A percentile compares a stretch with the other conserved stretches of the same genome.
Conservation (phyloP, 2,329 filamentous ascomycete genomes). For the Beauveria pseudobassiana region DNA sequence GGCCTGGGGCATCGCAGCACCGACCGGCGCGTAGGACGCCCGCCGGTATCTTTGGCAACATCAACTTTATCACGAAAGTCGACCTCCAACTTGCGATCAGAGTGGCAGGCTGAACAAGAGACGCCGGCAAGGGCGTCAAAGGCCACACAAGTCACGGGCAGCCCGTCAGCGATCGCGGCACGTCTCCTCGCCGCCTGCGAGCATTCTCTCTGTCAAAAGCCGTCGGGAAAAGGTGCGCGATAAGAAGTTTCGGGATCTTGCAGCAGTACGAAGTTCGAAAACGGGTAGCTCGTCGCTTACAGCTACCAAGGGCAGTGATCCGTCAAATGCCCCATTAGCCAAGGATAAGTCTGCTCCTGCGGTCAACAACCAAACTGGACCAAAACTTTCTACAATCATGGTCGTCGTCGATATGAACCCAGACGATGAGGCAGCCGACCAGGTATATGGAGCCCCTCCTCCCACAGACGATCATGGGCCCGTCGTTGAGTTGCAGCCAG, state of each 20-base stretch:
- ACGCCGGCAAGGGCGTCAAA: neutral
- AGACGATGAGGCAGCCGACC: neutral
- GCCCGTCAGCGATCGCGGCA: constrained; percentile 13
- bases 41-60: constrained; percentile 7
- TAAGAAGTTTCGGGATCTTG: constrained; percentile 33
- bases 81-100: neutral
- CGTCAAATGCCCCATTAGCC: neutral
- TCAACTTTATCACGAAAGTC: constrained; percentile 3
- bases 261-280: constrained; percentile 20
- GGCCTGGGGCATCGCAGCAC: neutral
- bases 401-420: constrained; percentile 30
- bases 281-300: neutral
- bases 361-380: constrained; percentile 13
- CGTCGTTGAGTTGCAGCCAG: neutral
- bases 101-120: neutral
- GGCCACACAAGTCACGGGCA: constrained; percentile 14
- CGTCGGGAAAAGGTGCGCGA: constrained; percentile 32
- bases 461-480: neutral
- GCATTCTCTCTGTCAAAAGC: constrained; percentile 20
- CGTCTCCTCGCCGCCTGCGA: constrained; percentile 13
- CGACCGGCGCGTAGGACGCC: neutral
- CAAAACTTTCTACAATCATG: constrained; percentile 30
- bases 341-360: constrained; percentile 13
- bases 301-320: neutral
- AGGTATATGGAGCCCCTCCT: neutral